Evolutionary conservation across 2,329 filamentous ascomycete species (phyloP).

Genomic region (Aspergillus sp.): DNA sequence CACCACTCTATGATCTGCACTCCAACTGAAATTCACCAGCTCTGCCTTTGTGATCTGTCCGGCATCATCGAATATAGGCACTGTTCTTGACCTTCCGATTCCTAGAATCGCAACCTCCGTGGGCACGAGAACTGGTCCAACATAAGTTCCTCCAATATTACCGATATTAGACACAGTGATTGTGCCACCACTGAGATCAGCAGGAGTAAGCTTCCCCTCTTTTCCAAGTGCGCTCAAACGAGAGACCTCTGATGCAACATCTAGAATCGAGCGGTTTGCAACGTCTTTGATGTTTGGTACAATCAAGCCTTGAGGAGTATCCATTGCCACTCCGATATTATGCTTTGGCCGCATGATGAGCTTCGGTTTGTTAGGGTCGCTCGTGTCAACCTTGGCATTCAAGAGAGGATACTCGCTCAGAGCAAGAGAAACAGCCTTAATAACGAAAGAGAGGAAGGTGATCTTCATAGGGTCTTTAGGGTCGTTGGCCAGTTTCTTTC

Average conservation of each 20-base stretch:
- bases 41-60: slow-evolving; percentile 67
- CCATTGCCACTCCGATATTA: slow-evolving; percentile 95
- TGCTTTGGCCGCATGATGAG: slow-evolving; percentile 77
- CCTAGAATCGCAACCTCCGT: slow-evolving; percentile 90
- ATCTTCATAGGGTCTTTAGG: slow-evolving; percentile 56
- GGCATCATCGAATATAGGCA: slow-evolving; percentile 68
- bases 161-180: slow-evolving; percentile 97
- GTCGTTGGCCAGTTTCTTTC: slow-evolving; percentile 67
- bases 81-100: slow-evolving; percentile 71
- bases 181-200: slow-evolving; percentile 79
- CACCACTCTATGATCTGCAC: slow-evolving; percentile 87
- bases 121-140: slow-evolving; percentile 85
- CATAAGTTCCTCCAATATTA: slow-evolving; percentile 86
- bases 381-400: slow-evolving; percentile 74
- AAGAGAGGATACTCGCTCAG: slow-evolving; percentile 78
- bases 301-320: slow-evolving; percentile 80
- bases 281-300: slow-evolving; percentile 91
- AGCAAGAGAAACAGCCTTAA: slow-evolving; percentile 89
- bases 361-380: slow-evolving; percentile 60
- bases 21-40: slow-evolving; percentile 91
- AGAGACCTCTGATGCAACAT: slow-evolving; percentile 70
- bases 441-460: slow-evolving; percentile 88
- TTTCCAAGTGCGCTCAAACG: slow-evolving; percentile 69
- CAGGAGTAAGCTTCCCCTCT: slow-evolving; percentile 67
- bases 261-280: slow-evolving; percentile 67